These are phyloP conservation scores for Annulohypoxylon nitens DNA, from an alignment of 495 filamentous ascomycete genomes.

Conservation along the genomic window DNA sequence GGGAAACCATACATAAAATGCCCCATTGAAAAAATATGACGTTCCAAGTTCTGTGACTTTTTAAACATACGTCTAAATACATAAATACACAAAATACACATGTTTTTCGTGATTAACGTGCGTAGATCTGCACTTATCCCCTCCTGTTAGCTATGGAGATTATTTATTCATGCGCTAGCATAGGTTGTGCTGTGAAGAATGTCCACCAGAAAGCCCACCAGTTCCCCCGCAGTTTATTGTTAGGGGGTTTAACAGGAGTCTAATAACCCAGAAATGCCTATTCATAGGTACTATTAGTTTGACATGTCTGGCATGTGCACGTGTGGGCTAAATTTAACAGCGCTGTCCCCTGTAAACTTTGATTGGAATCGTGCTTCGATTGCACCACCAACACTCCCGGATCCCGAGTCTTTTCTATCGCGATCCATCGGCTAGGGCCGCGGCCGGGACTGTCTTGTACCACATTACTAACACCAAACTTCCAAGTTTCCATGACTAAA, in stretches of 20 bases:
- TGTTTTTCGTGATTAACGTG: slow-evolving; percentile 18
- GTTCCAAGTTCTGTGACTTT: slow-evolving; percentile 2
- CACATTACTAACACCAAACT: slow-evolving; percentile 24
- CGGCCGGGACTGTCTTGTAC: slow-evolving; percentile 34
- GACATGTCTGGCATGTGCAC: not conserved
- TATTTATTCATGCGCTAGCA: slow-evolving; percentile 41
- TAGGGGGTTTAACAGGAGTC: slow-evolving; percentile 21
- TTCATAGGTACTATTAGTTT: not conserved
- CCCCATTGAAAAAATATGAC: slow-evolving; percentile 27
- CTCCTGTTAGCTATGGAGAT: slow-evolving; percentile 28
- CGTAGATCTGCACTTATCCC: slow-evolving; percentile 22
- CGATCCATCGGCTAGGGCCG: slow-evolving; percentile 21
- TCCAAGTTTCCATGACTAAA: slow-evolving; percentile 16
- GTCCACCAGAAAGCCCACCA: slow-evolving; percentile 13
- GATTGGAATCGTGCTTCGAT: slow-evolving; percentile 12
- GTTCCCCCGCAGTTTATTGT: slow-evolving; percentile 38
- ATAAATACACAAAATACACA: not conserved
- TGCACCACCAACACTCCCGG: slow-evolving; percentile 20
- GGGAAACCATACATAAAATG: slow-evolving; percentile 20
- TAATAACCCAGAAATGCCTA: slow-evolving; percentile 1
- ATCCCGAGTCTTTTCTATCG: not conserved
- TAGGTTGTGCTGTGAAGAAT: slow-evolving; percentile 13
- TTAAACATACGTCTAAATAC: slow-evolving; percentile 26
- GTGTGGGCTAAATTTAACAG: slow-evolving; percentile 21
- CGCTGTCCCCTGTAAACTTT: slow-evolving; percentile 25